Evolutionary conservation across 345 rosid genomes (phyloP).

Genomic region (Acer campestre): DNA sequence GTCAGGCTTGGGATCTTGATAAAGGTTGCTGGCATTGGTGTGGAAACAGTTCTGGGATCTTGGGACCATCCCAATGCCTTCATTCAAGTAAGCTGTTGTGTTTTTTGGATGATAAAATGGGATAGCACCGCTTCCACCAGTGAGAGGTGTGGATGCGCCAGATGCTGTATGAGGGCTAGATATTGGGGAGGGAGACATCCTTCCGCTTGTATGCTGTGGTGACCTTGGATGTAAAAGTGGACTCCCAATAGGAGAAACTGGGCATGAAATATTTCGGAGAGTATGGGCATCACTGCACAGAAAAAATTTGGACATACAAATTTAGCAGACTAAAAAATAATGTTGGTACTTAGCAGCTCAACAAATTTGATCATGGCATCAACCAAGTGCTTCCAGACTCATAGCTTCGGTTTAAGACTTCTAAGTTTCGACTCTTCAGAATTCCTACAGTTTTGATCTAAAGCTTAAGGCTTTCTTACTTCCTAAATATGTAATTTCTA

Average conservation of each 20-base stretch:
- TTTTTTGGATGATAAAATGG: conserved; percentile 62
- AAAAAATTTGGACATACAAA: conserved; percentile 17
- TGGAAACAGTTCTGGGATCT: conserved; percentile 52
- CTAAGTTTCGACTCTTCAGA: background rate
- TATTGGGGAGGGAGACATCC: conserved; percentile 65
- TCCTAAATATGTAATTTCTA: background rate
- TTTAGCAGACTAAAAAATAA: background rate
- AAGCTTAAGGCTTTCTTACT: background rate
- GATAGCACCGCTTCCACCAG: conserved; percentile 57
- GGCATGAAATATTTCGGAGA: conserved; percentile 58
- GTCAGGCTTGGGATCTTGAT: conserved; percentile 59
- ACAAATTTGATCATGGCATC: background rate
- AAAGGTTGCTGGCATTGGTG: conserved; percentile 26
- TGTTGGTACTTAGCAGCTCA: background rate
- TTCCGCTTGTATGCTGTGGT: conserved; percentile 54
- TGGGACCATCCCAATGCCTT: conserved; percentile 43
- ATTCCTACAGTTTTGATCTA: background rate
- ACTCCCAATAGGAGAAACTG: conserved; percentile 65
- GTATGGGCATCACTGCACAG: conserved; percentile 46
- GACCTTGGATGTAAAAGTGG: conserved; percentile 61
- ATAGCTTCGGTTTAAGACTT: background rate
- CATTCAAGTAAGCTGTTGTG: conserved; percentile 49
- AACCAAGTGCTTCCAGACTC: background rate
- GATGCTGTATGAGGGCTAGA: conserved; percentile 68
- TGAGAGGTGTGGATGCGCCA: conserved; percentile 66